phyloP scores from a whole-genome alignment of 495 filamentous ascomycete genomes.

The Daldinia concentrica region DNA sequence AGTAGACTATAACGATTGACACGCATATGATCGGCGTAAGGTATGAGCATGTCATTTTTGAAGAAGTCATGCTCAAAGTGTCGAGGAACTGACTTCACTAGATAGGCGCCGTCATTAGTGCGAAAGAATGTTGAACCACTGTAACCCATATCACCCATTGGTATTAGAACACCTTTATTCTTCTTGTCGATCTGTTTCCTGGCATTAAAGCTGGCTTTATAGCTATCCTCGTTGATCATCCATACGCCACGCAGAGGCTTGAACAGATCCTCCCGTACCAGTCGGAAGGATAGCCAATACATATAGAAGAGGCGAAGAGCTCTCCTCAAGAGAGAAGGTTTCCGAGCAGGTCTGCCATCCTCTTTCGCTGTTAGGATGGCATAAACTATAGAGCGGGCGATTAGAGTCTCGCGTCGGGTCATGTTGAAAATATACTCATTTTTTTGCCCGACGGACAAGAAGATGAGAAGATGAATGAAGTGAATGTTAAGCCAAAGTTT shows the following conservation, averaged over 20 bases:
- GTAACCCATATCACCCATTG: conserved; percentile 67
- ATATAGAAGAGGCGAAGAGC: conserved; percentile 51
- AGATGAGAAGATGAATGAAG: neutral
- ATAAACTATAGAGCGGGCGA: conserved; percentile 51
- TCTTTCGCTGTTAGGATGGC: conserved; percentile 36
- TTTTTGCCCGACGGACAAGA: neutral
- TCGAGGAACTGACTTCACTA: conserved; percentile 73
- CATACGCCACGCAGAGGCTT: conserved; percentile 52
- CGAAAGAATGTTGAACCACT: conserved; percentile 76
- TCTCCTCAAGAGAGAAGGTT: conserved; percentile 40
- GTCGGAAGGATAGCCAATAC: conserved; percentile 50
- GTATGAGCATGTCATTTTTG: conserved; percentile 65
- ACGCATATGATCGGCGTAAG: conserved; percentile 69
- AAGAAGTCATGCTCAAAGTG: conserved; percentile 75
- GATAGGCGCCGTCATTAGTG: conserved; percentile 66
- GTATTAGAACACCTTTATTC: conserved; percentile 44
- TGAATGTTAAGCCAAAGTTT: neutral
- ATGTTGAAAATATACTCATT: conserved; percentile 27
- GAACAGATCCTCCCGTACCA: conserved; percentile 53
- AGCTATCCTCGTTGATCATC: conserved; percentile 64
- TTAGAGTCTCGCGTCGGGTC: conserved; percentile 35
- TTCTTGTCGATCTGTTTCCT: conserved; percentile 32
- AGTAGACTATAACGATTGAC: conserved; percentile 64
- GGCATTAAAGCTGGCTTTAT: conserved; percentile 60
- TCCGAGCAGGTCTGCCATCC: conserved; percentile 29